Evolutionary conservation across 345 rosid species (phyloP).

Genomic region (Gossypium turneri): DNA sequence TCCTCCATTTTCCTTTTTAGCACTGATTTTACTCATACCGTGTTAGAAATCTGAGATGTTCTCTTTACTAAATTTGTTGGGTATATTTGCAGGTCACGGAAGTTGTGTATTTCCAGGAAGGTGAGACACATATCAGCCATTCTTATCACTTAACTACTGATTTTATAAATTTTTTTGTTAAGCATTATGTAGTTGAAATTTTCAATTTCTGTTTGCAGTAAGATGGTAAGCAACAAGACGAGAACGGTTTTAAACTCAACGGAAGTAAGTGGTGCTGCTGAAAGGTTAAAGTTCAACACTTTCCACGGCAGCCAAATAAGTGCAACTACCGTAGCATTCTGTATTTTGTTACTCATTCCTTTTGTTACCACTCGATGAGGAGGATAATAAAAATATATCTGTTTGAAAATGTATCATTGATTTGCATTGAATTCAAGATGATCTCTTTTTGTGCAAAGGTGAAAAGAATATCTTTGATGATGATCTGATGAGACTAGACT

Average conservation of each 20-base stretch:
- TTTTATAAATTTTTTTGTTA: not conserved
- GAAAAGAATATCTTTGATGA: not conserved
- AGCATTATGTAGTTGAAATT: conserved; percentile 5
- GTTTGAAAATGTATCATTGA: conserved; percentile 14
- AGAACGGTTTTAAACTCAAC: conserved; percentile 58
- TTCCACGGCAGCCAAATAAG: conserved; percentile 30
- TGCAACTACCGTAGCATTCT: conserved; percentile 36
- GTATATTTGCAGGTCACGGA: conserved; percentile 70
- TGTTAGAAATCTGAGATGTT: conserved; percentile 8
- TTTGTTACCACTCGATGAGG: conserved; percentile 28
- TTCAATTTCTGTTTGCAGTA: conserved; percentile 44
- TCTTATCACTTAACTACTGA: not conserved
- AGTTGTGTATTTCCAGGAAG: conserved; percentile 95
- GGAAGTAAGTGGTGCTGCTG: conserved; percentile 38
- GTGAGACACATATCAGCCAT: conserved; percentile 32
- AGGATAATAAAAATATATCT: conserved; percentile 8
- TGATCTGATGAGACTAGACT: not conserved
- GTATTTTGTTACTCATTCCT: conserved; percentile 40
- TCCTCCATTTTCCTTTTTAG: not conserved
- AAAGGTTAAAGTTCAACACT: conserved; percentile 24
- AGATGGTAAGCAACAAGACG: conserved; percentile 62
- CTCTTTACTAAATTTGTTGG: conserved; percentile 12
- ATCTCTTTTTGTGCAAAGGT: conserved; percentile 5
- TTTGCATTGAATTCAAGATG: conserved; percentile 16
- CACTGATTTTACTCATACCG: not conserved